Conservation (phyloP, 805 yeast species). For the Nakazawaea ambrosiae region DNA sequence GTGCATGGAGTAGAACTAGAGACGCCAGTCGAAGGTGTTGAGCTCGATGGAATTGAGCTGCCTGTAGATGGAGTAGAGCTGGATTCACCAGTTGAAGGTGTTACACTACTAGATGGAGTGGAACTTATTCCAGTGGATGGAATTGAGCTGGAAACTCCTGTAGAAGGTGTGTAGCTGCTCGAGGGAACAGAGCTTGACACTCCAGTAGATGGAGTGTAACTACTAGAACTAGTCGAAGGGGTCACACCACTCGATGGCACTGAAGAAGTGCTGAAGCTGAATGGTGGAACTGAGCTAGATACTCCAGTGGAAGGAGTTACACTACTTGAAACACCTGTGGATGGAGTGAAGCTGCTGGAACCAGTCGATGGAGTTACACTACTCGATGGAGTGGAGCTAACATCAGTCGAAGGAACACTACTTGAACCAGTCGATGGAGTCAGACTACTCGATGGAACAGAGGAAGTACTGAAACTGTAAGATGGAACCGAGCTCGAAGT, state of each 20-base stretch:
- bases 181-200: no score
- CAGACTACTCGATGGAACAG: not conserved
- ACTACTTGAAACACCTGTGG: conserved; percentile 8
- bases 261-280: conserved; percentile 2
- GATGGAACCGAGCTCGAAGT: conserved; percentile 2
- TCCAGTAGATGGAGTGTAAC: no score
- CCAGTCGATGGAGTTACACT: not conserved
- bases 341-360: conserved; percentile 9
- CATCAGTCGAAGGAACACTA: not conserved
- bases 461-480: not conserved
- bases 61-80: no score
- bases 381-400: not conserved
- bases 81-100: no score
- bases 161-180: no score
- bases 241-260: not conserved
- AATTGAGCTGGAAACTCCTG: no score
- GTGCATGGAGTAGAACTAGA: not conserved
- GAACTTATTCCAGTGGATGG: no score
- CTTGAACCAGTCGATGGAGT: not conserved
- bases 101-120: no score
- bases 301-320: conserved; percentile 8
- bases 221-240: not conserved
- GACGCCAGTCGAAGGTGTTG: not conserved
- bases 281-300: conserved; percentile 11
- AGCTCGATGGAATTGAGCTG: no score